phyloP scores from a whole-genome alignment of 805 yeast species.

The Yarrowia hollandica region DNA sequence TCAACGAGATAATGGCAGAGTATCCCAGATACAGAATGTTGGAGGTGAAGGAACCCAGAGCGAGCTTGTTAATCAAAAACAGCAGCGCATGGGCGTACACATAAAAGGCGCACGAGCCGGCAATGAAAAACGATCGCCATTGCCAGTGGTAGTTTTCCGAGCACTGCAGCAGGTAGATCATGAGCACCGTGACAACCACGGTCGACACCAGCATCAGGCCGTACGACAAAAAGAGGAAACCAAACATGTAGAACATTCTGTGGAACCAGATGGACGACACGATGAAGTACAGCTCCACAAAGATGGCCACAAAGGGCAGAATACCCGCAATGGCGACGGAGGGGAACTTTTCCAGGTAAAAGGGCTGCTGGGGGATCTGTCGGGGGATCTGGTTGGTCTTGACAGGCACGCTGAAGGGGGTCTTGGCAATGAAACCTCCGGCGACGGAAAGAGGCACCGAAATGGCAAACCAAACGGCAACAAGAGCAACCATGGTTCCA shows the following conservation, averaged over 20 bases:
- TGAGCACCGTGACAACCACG: slow-evolving; percentile 71
- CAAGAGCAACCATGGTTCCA: slow-evolving; percentile 81
- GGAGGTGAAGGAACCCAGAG: slow-evolving; percentile 74
- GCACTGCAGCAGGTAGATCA: slow-evolving; percentile 81
- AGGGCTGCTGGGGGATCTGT: slow-evolving; percentile 90
- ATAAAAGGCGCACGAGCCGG: slow-evolving; percentile 87
- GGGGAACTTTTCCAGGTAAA: slow-evolving; percentile 69
- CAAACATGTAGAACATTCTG: slow-evolving; percentile 95
- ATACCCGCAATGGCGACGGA: slow-evolving; percentile 78
- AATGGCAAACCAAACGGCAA: slow-evolving; percentile 79
- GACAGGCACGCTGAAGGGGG: slow-evolving; percentile 67
- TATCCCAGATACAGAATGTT: slow-evolving; percentile 81
- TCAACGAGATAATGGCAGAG: slow-evolving; percentile 65
- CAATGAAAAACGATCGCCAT: slow-evolving; percentile 84
- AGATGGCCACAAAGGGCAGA: slow-evolving; percentile 92
- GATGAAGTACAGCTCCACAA: slow-evolving; percentile 92
- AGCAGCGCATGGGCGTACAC: slow-evolving; percentile 80
- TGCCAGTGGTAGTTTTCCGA: slow-evolving; percentile 96
- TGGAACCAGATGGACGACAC: slow-evolving; percentile 91
- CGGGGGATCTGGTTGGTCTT: slow-evolving; percentile 94
- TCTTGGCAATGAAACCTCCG: slow-evolving; percentile 76
- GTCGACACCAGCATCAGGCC: slow-evolving; percentile 80
- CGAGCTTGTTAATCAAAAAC: slow-evolving; percentile 48
- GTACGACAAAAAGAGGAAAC: slow-evolving; percentile 87
- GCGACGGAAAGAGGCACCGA: slow-evolving; percentile 80